Evolutionary conservation across 129 eudicot species (phyloP), one percentile per base, ranked within the genome.

Genomic region (Tagetes erecta): DNA sequence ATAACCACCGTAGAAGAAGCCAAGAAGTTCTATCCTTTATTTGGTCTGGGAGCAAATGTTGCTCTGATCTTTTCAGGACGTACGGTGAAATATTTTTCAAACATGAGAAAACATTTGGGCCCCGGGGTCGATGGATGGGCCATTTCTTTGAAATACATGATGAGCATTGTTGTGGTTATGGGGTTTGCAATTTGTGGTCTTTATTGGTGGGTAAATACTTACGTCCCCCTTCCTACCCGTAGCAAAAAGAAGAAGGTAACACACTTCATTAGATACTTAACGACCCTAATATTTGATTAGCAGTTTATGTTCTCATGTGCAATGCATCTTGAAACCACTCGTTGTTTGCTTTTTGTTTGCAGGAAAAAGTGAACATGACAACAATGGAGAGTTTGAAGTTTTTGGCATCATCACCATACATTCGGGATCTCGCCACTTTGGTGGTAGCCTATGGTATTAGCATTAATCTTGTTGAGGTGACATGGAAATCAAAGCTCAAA

Each of bases 51-150:
- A 64, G 99, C 99, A 8, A 95, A 95, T 68, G 92, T 95, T 50
- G 99, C 99, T 36, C 89, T 95, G 58, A 76, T 95, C 75, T 95
- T 95, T 86, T 91, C 97, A 3, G 99, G 99, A 14, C 96, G 99
- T 30, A 95, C 99, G 0, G 99, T 95, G 59, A 95, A 95, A 73
- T 95, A 95, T 84, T 95, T 91, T 80, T 95, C 99, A 34, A 85
- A 91, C 73, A 13, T 95, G 87, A 87, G 99, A 64, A 58, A 80
- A 81, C 82, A 74, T 69, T 83, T 95, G 82, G 97, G 96, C 34
- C 99, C 99, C 6, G 97, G 97, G 44, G 97, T 95, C 30, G 99
- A 95, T 68, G 99, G 99, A 56, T 95, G 99, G 99, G 97, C 99
- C 51, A 72, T 95, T 53, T 95, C 97, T 36, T 75, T 95, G 67